Evolutionary conservation across 2,329 filamentous ascomycete species (phyloP).

Genomic region (Epichloe uncinata): DNA sequence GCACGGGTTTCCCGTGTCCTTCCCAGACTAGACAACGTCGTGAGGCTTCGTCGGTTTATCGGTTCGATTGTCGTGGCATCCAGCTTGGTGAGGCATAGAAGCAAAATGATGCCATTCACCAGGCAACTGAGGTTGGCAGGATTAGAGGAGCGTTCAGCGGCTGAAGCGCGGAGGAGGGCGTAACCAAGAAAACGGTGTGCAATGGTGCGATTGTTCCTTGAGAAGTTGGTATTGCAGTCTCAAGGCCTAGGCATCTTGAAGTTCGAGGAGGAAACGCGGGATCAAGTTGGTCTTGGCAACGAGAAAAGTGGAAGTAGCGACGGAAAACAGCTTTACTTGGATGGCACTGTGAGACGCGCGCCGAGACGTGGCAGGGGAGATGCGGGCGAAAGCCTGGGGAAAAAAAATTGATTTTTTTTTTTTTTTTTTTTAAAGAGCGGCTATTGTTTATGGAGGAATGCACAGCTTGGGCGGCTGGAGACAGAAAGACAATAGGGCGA

Average conservation of each 20-base stretch:
- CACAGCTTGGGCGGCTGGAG: neutral
- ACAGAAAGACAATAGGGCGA: neutral
- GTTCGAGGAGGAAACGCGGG: neutral
- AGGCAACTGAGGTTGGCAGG: neutral
- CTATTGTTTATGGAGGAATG: constrained; percentile 4
- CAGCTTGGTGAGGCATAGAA: neutral
- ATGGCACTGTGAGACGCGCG: neutral
- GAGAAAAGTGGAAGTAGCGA: neutral
- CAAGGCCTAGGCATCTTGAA: neutral
- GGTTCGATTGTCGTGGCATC: neutral
- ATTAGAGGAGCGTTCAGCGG: neutral
- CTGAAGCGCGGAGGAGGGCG: neutral
- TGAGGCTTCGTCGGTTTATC: neutral
- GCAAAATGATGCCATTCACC: neutral
- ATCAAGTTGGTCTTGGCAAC: constrained; percentile 1
- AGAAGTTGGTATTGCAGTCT: neutral
- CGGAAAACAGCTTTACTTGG: neutral
- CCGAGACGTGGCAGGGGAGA: constrained; percentile 2
- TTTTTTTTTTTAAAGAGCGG: too few relatives aligned
- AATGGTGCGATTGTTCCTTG: neutral
- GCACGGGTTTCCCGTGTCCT: neutral
- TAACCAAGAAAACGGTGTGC: neutral
- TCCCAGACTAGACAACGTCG: neutral
- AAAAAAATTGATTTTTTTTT: too few relatives aligned
- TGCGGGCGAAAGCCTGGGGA: neutral